Conservation (phyloP, 495 filamentous ascomycete species). For the Astrocystis sublimbata region DNA sequence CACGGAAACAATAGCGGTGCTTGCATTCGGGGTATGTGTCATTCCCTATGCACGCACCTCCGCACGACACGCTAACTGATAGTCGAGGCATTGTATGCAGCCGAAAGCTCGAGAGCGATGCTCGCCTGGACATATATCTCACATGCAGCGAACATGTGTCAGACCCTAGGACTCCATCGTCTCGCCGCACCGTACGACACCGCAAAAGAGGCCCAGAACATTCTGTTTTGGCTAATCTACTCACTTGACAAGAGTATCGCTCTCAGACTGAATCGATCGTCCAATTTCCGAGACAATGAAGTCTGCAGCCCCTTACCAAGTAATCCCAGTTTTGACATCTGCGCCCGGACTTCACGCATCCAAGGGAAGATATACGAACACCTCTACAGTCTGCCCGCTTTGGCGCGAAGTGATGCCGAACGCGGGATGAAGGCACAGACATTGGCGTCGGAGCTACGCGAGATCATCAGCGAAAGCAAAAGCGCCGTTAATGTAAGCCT, state of each 20-base stretch:
- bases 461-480: conserved; percentile 14
- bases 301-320: conserved; percentile 28
- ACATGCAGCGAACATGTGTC: conserved; percentile 20
- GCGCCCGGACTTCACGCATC: conserved; percentile 44
- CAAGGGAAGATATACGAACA: conserved; percentile 49
- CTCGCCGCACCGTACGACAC: neutral
- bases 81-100: conserved; percentile 37
- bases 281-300: conserved; percentile 28
- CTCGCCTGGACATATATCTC: conserved; percentile 31
- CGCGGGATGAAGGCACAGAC: conserved; percentile 4
- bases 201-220: conserved; percentile 5
- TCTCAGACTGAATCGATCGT: conserved; percentile 26
- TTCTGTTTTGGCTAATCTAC: conserved; percentile 30
- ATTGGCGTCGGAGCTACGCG: conserved; percentile 19
- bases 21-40: conserved; percentile 26
- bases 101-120: conserved; percentile 26
- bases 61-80: neutral
- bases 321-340: conserved; percentile 16
- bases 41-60: neutral
- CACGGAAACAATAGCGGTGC: conserved; percentile 25
- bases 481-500: neutral
- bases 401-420: conserved; percentile 40
- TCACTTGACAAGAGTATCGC: conserved; percentile 27
- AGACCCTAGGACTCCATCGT: conserved; percentile 27
- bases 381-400: conserved; percentile 48